Evolutionary conservation across 2,329 filamentous ascomycete species (phyloP).

Genomic region (Trichoderma koningii): DNA sequence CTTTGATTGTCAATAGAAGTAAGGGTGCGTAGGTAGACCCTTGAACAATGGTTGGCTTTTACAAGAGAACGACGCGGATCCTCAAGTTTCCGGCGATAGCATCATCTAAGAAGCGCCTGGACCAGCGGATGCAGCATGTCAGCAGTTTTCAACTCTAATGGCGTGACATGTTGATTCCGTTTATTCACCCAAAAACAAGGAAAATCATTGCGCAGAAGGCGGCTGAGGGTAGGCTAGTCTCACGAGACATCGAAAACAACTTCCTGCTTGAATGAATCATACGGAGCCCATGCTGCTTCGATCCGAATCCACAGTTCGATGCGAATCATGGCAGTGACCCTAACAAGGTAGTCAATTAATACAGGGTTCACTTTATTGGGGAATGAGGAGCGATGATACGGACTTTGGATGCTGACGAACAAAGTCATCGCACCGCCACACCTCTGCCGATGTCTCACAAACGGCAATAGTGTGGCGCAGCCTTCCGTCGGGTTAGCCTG

Average conservation of each 20-base stretch:
- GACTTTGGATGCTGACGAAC: too few species aligned
- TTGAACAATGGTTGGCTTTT: too few species aligned
- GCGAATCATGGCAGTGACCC: too few species aligned
- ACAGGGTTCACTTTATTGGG: too few species aligned
- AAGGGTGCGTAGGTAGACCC: too few species aligned
- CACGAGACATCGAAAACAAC: background rate
- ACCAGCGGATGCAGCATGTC: background rate
- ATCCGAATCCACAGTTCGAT: background rate
- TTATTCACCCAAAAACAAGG: conserved; percentile 10
- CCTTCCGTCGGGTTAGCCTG: conserved; percentile 17
- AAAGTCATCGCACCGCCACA: conserved; percentile 19
- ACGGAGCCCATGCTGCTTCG: background rate
- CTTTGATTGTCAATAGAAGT: background rate
- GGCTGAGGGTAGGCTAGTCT: conserved; percentile 6
- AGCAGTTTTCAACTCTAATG: conserved; percentile 12
- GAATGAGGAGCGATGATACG: too few species aligned
- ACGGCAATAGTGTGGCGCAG: conserved; percentile 1
- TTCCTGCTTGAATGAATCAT: background rate
- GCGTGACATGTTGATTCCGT: conserved; percentile 9
- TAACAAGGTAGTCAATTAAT: too few species aligned
- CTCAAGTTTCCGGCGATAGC: background rate
- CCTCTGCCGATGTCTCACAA: background rate
- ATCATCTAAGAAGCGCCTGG: background rate
- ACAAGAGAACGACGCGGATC: too few species aligned
- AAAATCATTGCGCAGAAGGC: background rate